Evolutionary conservation across 176 grass and related monocot species (phyloP).

Genomic region (Ensete ventricosum): DNA sequence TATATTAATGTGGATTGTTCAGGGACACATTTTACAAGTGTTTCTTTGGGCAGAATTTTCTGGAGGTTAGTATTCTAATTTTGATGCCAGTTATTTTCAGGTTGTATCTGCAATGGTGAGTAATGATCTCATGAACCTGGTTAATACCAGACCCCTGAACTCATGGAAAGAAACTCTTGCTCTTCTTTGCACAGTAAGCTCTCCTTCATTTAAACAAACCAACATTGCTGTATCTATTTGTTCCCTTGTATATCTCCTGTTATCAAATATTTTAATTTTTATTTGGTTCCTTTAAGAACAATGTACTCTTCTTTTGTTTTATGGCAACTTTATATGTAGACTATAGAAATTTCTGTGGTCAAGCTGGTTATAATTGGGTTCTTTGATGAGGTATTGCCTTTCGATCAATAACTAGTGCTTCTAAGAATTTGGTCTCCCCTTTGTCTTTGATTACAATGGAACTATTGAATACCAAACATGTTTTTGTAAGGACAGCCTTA

Average conservation of each 20-base stretch:
- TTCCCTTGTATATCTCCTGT: too few relatives aligned
- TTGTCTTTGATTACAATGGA: too few relatives aligned
- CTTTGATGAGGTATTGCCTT: background rate
- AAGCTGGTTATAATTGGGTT: too few relatives aligned
- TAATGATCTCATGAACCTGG: slow-evolving; percentile 83
- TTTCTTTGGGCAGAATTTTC: slow-evolving; percentile 11
- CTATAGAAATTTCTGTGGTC: too few relatives aligned
- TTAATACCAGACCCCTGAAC: slow-evolving; percentile 86
- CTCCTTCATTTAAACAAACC: background rate
- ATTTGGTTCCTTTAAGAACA: background rate
- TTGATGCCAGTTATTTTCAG: slow-evolving; percentile 32
- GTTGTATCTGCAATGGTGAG: slow-evolving; percentile 96
- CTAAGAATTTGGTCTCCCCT: background rate
- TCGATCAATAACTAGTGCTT: background rate
- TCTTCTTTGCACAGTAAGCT: slow-evolving; percentile 90
- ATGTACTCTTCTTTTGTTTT: background rate
- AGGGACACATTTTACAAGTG: background rate
- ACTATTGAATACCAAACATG: too few relatives aligned
- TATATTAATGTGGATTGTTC: background rate
- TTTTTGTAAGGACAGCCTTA: background rate
- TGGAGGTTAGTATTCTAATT: slow-evolving; percentile 17
- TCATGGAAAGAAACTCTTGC: slow-evolving; percentile 97
- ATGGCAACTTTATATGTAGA: background rate
- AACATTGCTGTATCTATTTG: background rate
- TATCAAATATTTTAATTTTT: background rate